Base-by-base conservation (phyloP, 768 basidiomycete genomes). In the Lactifluus subvellereus region DNA sequence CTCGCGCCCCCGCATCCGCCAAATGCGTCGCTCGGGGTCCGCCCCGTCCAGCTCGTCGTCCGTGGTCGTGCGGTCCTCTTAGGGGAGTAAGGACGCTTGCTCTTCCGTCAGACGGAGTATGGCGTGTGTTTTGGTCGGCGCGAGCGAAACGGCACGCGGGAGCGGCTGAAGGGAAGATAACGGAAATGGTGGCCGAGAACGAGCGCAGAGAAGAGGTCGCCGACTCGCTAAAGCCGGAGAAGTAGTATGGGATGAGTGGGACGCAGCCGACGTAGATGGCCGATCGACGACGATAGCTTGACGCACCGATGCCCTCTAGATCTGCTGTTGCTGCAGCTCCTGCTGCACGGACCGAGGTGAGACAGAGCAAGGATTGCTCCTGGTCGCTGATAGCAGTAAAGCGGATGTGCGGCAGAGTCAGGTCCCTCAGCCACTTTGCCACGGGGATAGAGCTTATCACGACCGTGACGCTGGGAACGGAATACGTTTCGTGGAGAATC, bases 141-240 rank as follows among this genome's bases (percentile, higher is more conserved):
- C 86, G 37, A 82, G 78, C 7, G 88, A 83, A 1, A 80, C 81
- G 1, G 92, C 91, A 47, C 68, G 72, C 0, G 88, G 79, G 27
- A 91, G 77, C 1, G 27, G 59, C 2, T 79, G 75, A 8, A 71
- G 69, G 71, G 27, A 27, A 27, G 27, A 27, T 27, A 27, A 27
- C 27, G 27, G 20, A 92, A 89, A 73, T 94, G 98, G 77, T 98
- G 97, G 11, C 94, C 95, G 6, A 87, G 83, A 51, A 98, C 80
- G 33, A 87, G 80, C 2, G 97, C 91, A 6, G 94, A 94, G 77
- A 99, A 98, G 60, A 98, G 85, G 73, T 99, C 97, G 18, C 97
- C 97, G n/a, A n/a, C n/a, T n/a, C n/a, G n/a, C n/a, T n/a, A 11
- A 97, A 94, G 30, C 97, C 97, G n/a, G 92, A 89, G 73, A 95